These are phyloP conservation scores for Cantharellus cinnabarinus DNA, from an alignment of 768 basidiomycete genomes.

Conservation along the genomic window DNA sequence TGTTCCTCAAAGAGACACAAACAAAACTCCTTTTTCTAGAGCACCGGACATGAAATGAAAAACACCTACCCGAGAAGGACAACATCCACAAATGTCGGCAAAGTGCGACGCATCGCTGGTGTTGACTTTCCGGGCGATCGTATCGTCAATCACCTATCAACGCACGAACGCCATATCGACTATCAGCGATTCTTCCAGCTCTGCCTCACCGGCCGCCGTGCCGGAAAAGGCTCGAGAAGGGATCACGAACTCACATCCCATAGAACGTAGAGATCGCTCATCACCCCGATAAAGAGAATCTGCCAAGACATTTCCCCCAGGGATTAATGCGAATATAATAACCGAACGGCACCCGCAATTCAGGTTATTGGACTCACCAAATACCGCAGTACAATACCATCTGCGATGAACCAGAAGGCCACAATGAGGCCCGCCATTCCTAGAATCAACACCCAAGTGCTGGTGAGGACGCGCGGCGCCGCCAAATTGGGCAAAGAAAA, in stretches of 20 bases:
- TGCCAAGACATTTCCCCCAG: conserved; percentile 11
- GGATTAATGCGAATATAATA: neutral
- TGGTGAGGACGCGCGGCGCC: conserved; percentile 12
- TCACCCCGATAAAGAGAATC: conserved; percentile 68
- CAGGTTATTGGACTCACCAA: conserved; percentile 27
- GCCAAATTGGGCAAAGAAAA: neutral
- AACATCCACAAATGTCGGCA: conserved; percentile 64
- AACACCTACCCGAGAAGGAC: conserved; percentile 46
- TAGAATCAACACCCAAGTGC: conserved; percentile 59
- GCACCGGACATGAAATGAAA: neutral
- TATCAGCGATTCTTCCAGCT: too few species aligned
- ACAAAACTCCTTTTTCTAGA: neutral
- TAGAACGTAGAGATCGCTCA: conserved; percentile 72
- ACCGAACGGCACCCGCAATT: neutral
- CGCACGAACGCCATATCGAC: too few species aligned
- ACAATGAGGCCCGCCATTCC: conserved; percentile 65
- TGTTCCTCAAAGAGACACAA: neutral
- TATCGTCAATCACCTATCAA: conserved; percentile 38
- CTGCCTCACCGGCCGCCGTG: neutral
- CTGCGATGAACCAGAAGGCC: conserved; percentile 66
- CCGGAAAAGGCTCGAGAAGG: neutral
- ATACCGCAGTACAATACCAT: conserved; percentile 54
- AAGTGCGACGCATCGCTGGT: conserved; percentile 76
- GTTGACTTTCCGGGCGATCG: conserved; percentile 61
- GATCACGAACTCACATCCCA: conserved; percentile 43